Evolutionary conservation across 768 basidiomycete species (phyloP).

Genomic region (Lactarius trivialis): DNA sequence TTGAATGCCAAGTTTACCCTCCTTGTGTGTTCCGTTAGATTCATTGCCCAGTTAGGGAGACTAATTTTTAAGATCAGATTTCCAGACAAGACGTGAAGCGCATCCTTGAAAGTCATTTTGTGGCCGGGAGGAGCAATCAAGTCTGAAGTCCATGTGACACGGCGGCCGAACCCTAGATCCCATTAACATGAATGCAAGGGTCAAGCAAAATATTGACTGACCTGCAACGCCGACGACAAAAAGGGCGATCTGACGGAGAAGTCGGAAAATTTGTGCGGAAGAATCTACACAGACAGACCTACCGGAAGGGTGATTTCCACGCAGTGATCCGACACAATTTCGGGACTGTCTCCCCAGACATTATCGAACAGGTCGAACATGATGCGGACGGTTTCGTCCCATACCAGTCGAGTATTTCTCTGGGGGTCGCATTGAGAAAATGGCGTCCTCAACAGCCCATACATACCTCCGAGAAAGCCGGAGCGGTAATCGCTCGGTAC

Average conservation of each 20-base stretch:
- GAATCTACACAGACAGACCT: constrained; percentile 12
- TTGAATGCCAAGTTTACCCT: constrained; percentile 34
- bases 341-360: constrained; percentile 40
- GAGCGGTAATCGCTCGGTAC: constrained; percentile 54
- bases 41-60: constrained; percentile 37
- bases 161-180: constrained; percentile 40
- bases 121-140: constrained; percentile 38
- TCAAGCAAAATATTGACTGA: background rate
- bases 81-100: constrained; percentile 39
- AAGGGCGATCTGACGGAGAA: constrained; percentile 40
- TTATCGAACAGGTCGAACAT: constrained; percentile 32
- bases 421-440: constrained; percentile 5
- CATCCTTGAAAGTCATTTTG: constrained; percentile 42
- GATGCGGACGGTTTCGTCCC: constrained; percentile 33
- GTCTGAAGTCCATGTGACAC: constrained; percentile 44
- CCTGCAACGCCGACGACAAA: constrained; percentile 50
- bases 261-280: background rate
- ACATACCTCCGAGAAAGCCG: constrained; percentile 57
- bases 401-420: constrained; percentile 36
- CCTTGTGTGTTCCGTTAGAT: constrained; percentile 31
- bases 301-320: constrained; percentile 52
- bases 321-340: constrained; percentile 39
- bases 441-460: background rate
- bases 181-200: background rate
- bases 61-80: constrained; percentile 35